These are phyloP conservation scores for Moricandia moricandioides DNA, from an alignment of 345 rosid species.

Conservation along the genomic window DNA sequence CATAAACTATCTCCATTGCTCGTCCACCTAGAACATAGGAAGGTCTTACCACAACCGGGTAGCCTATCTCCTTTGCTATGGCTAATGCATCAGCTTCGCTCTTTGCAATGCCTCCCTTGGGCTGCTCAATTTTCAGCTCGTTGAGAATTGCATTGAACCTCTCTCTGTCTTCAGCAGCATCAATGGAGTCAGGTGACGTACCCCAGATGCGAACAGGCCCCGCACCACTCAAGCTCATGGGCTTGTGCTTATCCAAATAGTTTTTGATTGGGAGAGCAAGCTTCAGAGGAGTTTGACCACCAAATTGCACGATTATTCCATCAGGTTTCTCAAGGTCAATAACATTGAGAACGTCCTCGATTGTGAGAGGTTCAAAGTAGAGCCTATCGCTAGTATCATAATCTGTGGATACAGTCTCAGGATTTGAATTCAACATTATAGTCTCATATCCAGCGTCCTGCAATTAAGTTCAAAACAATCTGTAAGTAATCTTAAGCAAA, in stretches of 20 bases:
- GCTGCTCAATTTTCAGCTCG: constrained; percentile 85
- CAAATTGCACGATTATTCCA: constrained; percentile 95
- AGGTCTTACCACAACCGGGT: constrained; percentile 94
- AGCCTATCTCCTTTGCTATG: constrained; percentile 78
- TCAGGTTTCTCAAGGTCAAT: constrained; percentile 90
- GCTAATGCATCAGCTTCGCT: constrained; percentile 80
- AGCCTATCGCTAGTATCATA: constrained; percentile 96
- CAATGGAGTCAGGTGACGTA: constrained; percentile 93
- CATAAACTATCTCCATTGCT: constrained; percentile 92
- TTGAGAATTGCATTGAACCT: constrained; percentile 80
- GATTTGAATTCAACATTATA: constrained; percentile 97
- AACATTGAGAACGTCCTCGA: constrained; percentile 85
- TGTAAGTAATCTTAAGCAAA: constrained; percentile 4
- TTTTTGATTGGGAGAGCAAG: constrained; percentile 81
- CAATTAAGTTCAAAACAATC: constrained; percentile 15
- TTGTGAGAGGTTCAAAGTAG: constrained; percentile 88
- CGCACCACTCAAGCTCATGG: constrained; percentile 58
- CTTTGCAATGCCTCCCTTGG: constrained; percentile 97
- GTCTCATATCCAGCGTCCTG: constrained; percentile 98
- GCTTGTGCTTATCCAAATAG: constrained; percentile 73
- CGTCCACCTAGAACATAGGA: constrained; percentile 96
- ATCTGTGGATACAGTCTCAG: constrained; percentile 95
- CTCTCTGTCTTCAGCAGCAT: constrained; percentile 95
- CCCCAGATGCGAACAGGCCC: constrained; percentile 90
- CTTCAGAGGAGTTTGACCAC: constrained; percentile 97